Evolutionary conservation across 495 filamentous ascomycete species (phyloP).

Genomic region (Xylaria acuta): DNA sequence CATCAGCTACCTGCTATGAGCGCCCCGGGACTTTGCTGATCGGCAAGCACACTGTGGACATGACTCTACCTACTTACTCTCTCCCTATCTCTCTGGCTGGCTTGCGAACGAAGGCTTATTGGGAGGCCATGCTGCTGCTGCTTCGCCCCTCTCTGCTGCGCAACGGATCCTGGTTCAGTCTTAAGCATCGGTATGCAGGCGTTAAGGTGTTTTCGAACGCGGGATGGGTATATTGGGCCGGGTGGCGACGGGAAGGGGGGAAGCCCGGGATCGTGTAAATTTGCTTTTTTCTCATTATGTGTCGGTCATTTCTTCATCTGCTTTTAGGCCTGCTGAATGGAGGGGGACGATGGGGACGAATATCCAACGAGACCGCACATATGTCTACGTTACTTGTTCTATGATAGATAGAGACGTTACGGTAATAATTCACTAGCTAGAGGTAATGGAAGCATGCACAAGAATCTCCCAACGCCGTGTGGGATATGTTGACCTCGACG

Average conservation of each 20-base stretch:
- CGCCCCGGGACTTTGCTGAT: neutral
- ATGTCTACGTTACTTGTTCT: neutral
- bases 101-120: neutral
- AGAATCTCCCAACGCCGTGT: neutral
- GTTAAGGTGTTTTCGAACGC: neutral
- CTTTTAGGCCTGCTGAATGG: neutral
- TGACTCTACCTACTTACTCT: neutral
- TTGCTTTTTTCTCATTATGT: neutral
- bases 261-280: neutral
- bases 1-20: conserved; percentile 27
- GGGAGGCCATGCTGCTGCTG: neutral
- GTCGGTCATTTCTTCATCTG: neutral
- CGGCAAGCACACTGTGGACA: neutral
- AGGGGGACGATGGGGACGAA: neutral
- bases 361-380: neutral
- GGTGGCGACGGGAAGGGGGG: neutral
- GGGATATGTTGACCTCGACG: neutral
- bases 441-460: neutral
- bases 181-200: conserved; percentile 5
- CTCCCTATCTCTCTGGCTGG: neutral
- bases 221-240: neutral
- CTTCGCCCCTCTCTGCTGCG: neutral
- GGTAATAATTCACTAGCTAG: neutral
- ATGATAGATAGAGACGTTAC: neutral
- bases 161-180: neutral